Evolutionary conservation across 768 basidiomycete species (phyloP), one percentile per base, ranked within the genome.

Genomic region (Sporobolomyces roseus): DNA sequence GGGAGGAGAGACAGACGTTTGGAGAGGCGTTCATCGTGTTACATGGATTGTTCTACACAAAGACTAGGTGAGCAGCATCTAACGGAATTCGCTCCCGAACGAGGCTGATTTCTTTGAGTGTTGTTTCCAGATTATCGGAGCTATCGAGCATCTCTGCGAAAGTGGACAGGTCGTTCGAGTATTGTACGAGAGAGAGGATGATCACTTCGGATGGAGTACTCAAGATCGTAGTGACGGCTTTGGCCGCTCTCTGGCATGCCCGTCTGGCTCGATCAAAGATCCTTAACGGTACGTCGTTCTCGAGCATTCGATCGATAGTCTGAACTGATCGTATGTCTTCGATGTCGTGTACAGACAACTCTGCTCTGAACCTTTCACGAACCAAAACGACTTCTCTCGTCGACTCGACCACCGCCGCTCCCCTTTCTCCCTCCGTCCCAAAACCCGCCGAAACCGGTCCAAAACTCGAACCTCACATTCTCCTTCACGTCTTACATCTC

Each of bases 191-290:
- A 25, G 84, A 87, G 46, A 87, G 91, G 14, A 80, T 84, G 61
- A 82, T 96, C 48, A 84, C 88, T 3, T 83, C 84, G 41, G 91
- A 93, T 56, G 83, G 85, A 68, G 89, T 96, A 69, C 83, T 85
- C 64, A 88, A 88, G 75, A 81, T 86, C 16, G 80, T 91, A 56
- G 83, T 89, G 35, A 83, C 91, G 45, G 83, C 87, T 1, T 85
- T 94, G 69, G 88, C 89, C 36, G 88, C 89, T 0, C 82, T 93
- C 17, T 94, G 90, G 88, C 88, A 87, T 70, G 85, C 90, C 67
- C 84, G 88, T 32, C 87, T 90, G 84, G 81, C 86, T 71, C 87
- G 86, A 30, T 63, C 66, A 17, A 49, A 23, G 21, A n/a, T 38
- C n/a, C 49, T 50, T 46, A 32, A 35, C 56, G 64, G 21, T 48